These are phyloP conservation scores for Alternaria brassicae DNA, from an alignment of 2,329 filamentous ascomycete species.

Conservation along the genomic window DNA sequence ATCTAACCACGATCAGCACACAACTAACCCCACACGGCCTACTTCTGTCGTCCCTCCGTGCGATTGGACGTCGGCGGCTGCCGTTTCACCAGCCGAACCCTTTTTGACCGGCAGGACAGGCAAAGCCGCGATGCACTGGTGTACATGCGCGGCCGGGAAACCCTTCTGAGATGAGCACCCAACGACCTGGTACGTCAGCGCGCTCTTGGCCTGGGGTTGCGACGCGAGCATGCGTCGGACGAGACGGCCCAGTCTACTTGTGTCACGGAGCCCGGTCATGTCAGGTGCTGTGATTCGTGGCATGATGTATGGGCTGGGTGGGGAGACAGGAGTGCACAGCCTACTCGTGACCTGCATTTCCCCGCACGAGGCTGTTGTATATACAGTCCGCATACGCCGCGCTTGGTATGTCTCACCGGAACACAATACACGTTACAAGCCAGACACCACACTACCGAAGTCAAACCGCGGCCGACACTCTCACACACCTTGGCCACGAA, in stretches of 20 bases:
- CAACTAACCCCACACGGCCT: slow-evolving; percentile 27
- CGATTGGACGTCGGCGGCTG: slow-evolving; percentile 25
- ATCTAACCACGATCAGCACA: slow-evolving; percentile 19
- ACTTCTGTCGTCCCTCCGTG: slow-evolving; percentile 15
- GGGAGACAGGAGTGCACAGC: slow-evolving; percentile 36
- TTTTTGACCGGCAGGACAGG: slow-evolving; percentile 20
- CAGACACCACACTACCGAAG: slow-evolving; percentile 14
- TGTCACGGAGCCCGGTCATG: slow-evolving; percentile 13
- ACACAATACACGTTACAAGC: slow-evolving; percentile 21
- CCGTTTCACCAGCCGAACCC: slow-evolving; percentile 25
- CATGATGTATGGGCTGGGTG: slow-evolving; percentile 36
- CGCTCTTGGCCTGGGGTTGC: slow-evolving; percentile 21
- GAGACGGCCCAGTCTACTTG: slow-evolving; percentile 18
- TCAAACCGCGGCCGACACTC: slow-evolving; percentile 31
- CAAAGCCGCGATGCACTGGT: slow-evolving; percentile 22
- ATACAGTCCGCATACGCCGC: slow-evolving; percentile 31
- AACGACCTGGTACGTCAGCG: slow-evolving; percentile 31
- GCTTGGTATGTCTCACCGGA: slow-evolving; percentile 20
- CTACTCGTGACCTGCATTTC: slow-evolving; percentile 37
- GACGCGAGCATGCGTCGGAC: slow-evolving; percentile 40
- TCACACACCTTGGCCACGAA: slow-evolving; percentile 18
- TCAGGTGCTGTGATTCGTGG: slow-evolving; percentile 45
- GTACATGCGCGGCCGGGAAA: slow-evolving; percentile 47
- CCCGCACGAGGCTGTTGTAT: slow-evolving; percentile 34
- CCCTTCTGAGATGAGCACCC: slow-evolving; percentile 17